A percentile compares a stretch with the other conserved stretches of the same genome.
phyloP scores from a whole-genome alignment of 306 rosid species.

The Dalbergia cochinchinensis region DNA sequence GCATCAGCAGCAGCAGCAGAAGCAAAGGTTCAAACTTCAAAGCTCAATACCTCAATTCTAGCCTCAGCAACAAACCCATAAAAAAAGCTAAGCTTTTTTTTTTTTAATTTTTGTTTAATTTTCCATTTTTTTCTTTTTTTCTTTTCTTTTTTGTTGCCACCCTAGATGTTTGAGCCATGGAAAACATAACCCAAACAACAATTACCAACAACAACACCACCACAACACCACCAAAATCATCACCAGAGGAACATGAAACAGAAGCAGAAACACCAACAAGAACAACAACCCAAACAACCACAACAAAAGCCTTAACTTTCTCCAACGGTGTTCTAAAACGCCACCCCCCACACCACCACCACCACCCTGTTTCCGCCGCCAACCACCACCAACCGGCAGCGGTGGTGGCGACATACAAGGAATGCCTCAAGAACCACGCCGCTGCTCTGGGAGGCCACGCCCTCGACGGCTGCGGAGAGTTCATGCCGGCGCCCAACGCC shows the following conservation, averaged over 20 bases:
- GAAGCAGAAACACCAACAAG: slow-evolving; percentile 70
- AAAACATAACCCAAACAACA: slow-evolving; percentile 52
- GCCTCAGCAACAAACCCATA: slow-evolving; percentile 40
- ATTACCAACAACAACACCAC: slow-evolving; percentile 24
- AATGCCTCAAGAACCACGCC: slow-evolving; percentile 93
- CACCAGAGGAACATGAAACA: slow-evolving; percentile 58
- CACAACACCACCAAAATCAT: background rate
- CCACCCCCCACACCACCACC: slow-evolving; percentile 51
- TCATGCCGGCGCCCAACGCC: slow-evolving; percentile 81
- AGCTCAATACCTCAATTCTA: slow-evolving; percentile 22
- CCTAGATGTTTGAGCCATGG: slow-evolving; percentile 90
- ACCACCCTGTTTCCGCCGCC: slow-evolving; percentile 4
- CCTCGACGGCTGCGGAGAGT: slow-evolving; percentile 94
- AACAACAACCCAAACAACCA: slow-evolving; percentile 26
- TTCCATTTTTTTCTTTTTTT: background rate
- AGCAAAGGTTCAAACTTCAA: slow-evolving; percentile 14
- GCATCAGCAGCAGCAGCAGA: background rate
- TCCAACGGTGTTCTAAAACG: slow-evolving; percentile 92
- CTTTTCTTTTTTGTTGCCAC: background rate
- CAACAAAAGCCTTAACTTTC: slow-evolving; percentile 58
- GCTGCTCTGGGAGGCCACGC: slow-evolving; percentile 91
- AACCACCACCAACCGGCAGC: slow-evolving; percentile 30
- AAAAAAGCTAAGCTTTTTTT: slow-evolving; percentile 48
- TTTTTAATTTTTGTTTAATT: background rate
- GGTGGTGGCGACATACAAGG: slow-evolving; percentile 64